These are phyloP conservation scores for Cutaneotrichosporon sp. DNA, from an alignment of 1,284 basidiomycete genomes.

Conservation along the genomic window DNA sequence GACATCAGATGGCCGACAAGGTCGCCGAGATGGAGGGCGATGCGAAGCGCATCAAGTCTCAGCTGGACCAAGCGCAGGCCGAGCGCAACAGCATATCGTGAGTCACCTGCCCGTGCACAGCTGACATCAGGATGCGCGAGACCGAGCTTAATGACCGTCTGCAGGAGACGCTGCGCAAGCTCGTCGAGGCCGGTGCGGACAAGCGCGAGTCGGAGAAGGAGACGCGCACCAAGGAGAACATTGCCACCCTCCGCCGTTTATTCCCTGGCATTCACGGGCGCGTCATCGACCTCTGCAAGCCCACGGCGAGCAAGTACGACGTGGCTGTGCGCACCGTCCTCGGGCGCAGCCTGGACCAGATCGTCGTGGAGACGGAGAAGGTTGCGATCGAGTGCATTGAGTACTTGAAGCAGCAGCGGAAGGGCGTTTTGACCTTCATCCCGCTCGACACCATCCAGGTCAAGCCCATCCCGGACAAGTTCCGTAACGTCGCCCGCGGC, in stretches of 20 bases:
- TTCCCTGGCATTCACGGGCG: conserved; percentile 91
- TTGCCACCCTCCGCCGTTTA: conserved; percentile 77
- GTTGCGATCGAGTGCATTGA: conserved; percentile 98
- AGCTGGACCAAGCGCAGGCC: conserved; percentile 43
- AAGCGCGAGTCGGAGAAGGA: conserved; percentile 84
- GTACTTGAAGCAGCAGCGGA: conserved; percentile 94
- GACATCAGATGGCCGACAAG: conserved; percentile 52
- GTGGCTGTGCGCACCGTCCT: conserved; percentile 92
- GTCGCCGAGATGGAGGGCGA: conserved; percentile 59
- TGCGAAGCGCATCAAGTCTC: conserved; percentile 38
- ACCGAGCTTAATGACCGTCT: conserved; percentile 89
- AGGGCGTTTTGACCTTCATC: conserved; percentile 94
- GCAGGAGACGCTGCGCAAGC: conserved; percentile 75
- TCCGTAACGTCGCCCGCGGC: conserved; percentile 85
- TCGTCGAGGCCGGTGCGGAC: conserved; percentile 85
- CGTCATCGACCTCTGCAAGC: conserved; percentile 89
- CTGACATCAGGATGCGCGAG: conserved; percentile 71
- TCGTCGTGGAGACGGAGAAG: conserved; percentile 95
- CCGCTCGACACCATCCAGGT: conserved; percentile 95
- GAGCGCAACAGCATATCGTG: conserved; percentile 44
- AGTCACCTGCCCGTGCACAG: conserved; percentile 5
- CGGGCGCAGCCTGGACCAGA: conserved; percentile 90
- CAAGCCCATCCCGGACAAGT: conserved; percentile 92
- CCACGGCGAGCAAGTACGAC: conserved; percentile 89
- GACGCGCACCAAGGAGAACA: conserved; percentile 77